Conservation (phyloP, 805 yeast species). For the Zygotorulaspora florentina region DNA sequence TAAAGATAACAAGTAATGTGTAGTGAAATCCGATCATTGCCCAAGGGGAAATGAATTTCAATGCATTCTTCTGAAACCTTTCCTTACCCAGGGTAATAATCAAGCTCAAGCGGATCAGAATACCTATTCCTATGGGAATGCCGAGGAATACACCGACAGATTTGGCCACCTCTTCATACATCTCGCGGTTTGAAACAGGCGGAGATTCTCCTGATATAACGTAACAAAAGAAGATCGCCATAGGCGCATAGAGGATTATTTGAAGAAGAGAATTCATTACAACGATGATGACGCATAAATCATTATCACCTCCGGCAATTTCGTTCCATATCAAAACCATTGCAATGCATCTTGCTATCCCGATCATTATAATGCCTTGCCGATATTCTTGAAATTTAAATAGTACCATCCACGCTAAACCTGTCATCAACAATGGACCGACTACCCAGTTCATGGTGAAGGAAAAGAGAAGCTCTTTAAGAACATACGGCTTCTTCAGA, state of each 20-base stretch:
- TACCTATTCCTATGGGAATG: conserved; percentile 46
- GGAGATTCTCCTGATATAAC: conserved; percentile 34
- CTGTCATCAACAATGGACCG: conserved; percentile 55
- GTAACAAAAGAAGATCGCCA: conserved; percentile 45
- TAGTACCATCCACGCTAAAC: conserved; percentile 49
- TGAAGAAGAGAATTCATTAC: conserved; percentile 49
- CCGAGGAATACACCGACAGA: conserved; percentile 53
- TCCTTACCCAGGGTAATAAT: conserved; percentile 28
- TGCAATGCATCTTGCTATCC: conserved; percentile 57
- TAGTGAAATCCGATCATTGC: conserved; percentile 50
- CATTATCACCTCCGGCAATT: conserved; percentile 49
- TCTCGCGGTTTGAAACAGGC: conserved; percentile 6
- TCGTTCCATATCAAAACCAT: conserved; percentile 60
- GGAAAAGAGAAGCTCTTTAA: conserved; percentile 38
- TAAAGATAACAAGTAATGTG: conserved; percentile 49
- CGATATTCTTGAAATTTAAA: conserved; percentile 47
- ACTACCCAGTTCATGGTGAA: conserved; percentile 50
- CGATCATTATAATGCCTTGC: conserved; percentile 55
- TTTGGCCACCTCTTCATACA: conserved; percentile 42
- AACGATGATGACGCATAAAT: conserved; percentile 50
- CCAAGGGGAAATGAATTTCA: conserved; percentile 46
- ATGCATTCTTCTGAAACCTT: conserved; percentile 34
- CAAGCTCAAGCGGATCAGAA: conserved; percentile 37
- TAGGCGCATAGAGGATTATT: conserved; percentile 50
- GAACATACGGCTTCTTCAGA: conserved; percentile 20